Evolutionary conservation across 1,139 yeast species (phyloP).

Genomic region (Meyerozyma sp.): DNA sequence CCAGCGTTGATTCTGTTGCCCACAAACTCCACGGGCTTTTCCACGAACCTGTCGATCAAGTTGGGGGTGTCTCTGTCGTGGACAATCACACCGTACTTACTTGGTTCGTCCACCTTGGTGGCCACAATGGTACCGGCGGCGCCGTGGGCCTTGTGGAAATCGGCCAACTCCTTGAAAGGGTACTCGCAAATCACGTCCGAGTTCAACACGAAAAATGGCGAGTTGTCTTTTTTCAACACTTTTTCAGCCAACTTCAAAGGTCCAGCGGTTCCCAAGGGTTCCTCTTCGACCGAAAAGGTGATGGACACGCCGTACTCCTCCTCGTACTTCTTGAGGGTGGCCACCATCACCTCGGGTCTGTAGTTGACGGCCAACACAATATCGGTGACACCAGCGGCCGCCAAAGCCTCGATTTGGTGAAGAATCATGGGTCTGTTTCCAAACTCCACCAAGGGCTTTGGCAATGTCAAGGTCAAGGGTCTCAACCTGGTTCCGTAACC

Average conservation of each 20-base stretch:
- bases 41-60: conserved; percentile 96
- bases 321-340: conserved; percentile 90
- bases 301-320: conserved; percentile 89
- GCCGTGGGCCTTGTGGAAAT: conserved; percentile 92
- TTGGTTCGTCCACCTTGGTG: conserved; percentile 98
- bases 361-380: conserved; percentile 98
- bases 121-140: conserved; percentile 98
- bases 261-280: conserved; percentile 99
- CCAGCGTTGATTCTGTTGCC: conserved; percentile 98
- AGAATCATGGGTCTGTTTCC: conserved; percentile 97
- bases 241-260: conserved; percentile 97
- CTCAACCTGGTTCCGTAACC: conserved; percentile 99
- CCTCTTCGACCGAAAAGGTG: conserved; percentile 98
- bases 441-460: conserved; percentile 98
- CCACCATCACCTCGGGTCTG: conserved; percentile 99
- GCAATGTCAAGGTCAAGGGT: conserved; percentile 94
- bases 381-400: conserved; percentile 98
- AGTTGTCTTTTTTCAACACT: conserved; percentile 85
- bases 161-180: conserved; percentile 90
- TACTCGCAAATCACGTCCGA: conserved; percentile 98
- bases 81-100: conserved; percentile 98
- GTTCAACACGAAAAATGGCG: conserved; percentile 96
- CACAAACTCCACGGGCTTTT: conserved; percentile 98
- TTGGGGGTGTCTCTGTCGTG: conserved; percentile 91
- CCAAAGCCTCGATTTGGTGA: conserved; percentile 97